Percentiles rank a stretch among this genome's conserved stretches.
Conservation (phyloP, 345 rosid genomes). For the Euphorbia pulcherrima region DNA sequence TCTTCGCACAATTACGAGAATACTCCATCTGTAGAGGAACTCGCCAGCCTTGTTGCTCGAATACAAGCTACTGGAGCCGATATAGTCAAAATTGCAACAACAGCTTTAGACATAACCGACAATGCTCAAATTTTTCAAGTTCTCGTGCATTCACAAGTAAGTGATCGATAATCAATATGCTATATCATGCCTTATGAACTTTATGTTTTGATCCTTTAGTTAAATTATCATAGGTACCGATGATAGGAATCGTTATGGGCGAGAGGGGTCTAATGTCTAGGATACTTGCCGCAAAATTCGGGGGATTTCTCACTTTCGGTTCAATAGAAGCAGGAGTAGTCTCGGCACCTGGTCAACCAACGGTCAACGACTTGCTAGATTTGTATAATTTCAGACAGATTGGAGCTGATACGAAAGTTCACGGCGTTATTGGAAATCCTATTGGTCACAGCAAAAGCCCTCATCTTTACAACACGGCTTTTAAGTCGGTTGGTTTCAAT, state of each 20-base stretch:
- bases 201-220: conserved; percentile 3
- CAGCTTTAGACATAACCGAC: conserved; percentile 53
- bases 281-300: conserved; percentile 51
- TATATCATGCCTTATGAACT: background rate
- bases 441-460: conserved; percentile 67
- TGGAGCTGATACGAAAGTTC: conserved; percentile 53
- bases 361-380: conserved; percentile 44
- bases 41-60: conserved; percentile 48
- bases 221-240: conserved; percentile 43
- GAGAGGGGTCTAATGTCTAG: conserved; percentile 60
- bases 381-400: conserved; percentile 49
- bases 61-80: conserved; percentile 64
- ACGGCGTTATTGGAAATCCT: conserved; percentile 66
- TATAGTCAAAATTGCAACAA: conserved; percentile 55
- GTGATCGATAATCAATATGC: conserved; percentile 10
- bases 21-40: conserved; percentile 49
- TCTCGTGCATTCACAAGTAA: conserved; percentile 49
- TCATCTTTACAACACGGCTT: conserved; percentile 51
- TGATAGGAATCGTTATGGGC: conserved; percentile 56
- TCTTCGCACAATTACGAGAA: conserved; percentile 57
- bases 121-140: conserved; percentile 45
- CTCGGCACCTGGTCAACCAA: conserved; percentile 64
- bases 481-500: conserved; percentile 43
- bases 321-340: conserved; percentile 40
- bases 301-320: conserved; percentile 62